These are phyloP conservation scores for Lactarius psammicola DNA, from an alignment of 768 basidiomycete genomes.

Conservation along the genomic window DNA sequence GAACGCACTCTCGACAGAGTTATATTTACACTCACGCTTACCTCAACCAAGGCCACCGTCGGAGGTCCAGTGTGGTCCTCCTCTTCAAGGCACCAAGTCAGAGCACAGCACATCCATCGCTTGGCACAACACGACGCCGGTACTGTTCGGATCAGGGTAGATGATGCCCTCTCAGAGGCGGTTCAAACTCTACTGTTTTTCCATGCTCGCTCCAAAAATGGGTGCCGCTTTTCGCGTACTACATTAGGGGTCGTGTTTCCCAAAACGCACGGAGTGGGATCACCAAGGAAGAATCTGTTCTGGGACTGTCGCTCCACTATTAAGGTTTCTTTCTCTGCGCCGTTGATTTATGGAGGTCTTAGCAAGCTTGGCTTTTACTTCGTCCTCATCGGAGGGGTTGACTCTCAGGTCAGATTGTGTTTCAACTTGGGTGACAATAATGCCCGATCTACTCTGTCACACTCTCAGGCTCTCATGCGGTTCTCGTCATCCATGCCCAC, in stretches of 20 bases:
- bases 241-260: background rate
- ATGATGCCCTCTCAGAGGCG: background rate
- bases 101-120: background rate
- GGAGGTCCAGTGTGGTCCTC: background rate
- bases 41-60: background rate
- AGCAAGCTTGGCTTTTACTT: background rate
- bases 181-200: background rate
- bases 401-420: background rate
- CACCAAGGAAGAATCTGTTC: no score
- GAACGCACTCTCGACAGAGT: background rate
- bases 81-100: background rate
- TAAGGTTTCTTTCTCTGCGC: no score
- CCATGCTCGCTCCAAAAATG: background rate
- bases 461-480: background rate
- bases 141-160: background rate
- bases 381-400: background rate
- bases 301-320: no score
- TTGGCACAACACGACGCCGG: background rate
- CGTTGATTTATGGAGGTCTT: background rate
- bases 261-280: background rate
- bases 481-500: background rate
- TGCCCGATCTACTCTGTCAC: background rate
- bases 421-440: background rate
- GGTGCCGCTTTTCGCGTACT: background rate
- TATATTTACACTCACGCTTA: background rate